Evolutionary conservation across 1,139 yeast species (phyloP), one percentile per base, ranked within the genome.

Genomic region (Taiozyma sp.): DNA sequence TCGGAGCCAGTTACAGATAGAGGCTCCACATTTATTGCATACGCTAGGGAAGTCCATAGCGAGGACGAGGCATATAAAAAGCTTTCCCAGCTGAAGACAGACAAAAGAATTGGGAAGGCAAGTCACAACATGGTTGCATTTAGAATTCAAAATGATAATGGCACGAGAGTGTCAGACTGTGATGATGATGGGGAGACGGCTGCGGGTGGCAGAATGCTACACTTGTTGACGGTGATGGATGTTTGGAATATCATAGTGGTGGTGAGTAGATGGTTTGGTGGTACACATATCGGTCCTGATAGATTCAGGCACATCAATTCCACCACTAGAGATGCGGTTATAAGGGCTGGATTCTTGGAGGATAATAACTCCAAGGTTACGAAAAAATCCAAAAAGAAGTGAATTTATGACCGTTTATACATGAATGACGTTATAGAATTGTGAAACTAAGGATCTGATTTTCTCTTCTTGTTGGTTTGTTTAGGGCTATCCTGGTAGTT

Each of bases 181-280:
- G 98, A 93, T 62, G 99, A 95, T 64, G 99, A 93, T 64, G 99
- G 99, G 4, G 99, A 93, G 64, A 78, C 96, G 0, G 99, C 98
- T 0, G 97, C 99, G 0, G 99, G 99, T 6, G 83, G 95, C 6
- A 72, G 97, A 53, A 71, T 91, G 72, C 68, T 90, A 51, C 97
- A 90, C 71, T 69, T 91, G 50, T 69, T 91, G 55, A 81, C 88
- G 46, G 53, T 62, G 62, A 85, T 86, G 89, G 93, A 88, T 61
- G 86, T 80, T 1, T 83, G 90, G 87, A 84, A 91, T 64, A 88
- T 88, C 4, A 79, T 90, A 55, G 97, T 91, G 10, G 73, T 71
- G 13, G 64, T 61, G 6, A 80, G 88, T 42, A 70, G 99, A 56
- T 93, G 98, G 97, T 95, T 80, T 65, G 97, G 97, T 22, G 99